Evolutionary conservation across 805 yeast genomes (phyloP).

Genomic region (Scheffersomyces ergatensis): DNA sequence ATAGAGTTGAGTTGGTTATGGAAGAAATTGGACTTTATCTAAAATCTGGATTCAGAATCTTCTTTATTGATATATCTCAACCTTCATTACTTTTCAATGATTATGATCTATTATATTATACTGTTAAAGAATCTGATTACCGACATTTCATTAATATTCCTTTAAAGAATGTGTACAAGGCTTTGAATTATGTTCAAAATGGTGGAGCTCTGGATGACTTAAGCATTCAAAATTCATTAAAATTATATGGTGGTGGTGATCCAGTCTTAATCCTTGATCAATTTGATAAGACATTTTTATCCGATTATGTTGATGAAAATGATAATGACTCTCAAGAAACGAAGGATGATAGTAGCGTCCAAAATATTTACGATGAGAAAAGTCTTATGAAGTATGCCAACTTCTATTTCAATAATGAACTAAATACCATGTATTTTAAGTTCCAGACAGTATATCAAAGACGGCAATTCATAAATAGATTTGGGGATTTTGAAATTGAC

Average conservation of each 20-base stretch:
- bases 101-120: constrained; percentile 39
- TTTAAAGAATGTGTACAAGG: constrained; percentile 45
- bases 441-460: constrained; percentile 41
- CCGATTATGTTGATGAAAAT: not conserved
- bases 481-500: constrained; percentile 37
- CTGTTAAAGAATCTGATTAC: constrained; percentile 39
- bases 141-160: constrained; percentile 44
- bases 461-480: constrained; percentile 39
- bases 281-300: constrained; percentile 17
- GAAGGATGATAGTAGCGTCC: not conserved
- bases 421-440: constrained; percentile 31
- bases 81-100: constrained; percentile 41
- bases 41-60: constrained; percentile 50
- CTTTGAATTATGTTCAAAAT: constrained; percentile 37
- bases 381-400: constrained; percentile 28
- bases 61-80: constrained; percentile 42
- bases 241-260: constrained; percentile 26
- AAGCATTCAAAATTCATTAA: constrained; percentile 11
- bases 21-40: constrained; percentile 56
- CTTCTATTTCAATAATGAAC: constrained; percentile 30
- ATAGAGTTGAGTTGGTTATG: constrained; percentile 43
- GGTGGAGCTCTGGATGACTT: constrained; percentile 16
- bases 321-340: not conserved
- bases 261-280: constrained; percentile 16
- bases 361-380: constrained; percentile 6